Percentiles rank a stretch among this genome's conserved stretches.
Evolutionary conservation across 768 basidiomycete genomes (phyloP).

Genomic region (Cubamyces lactineus): DNA sequence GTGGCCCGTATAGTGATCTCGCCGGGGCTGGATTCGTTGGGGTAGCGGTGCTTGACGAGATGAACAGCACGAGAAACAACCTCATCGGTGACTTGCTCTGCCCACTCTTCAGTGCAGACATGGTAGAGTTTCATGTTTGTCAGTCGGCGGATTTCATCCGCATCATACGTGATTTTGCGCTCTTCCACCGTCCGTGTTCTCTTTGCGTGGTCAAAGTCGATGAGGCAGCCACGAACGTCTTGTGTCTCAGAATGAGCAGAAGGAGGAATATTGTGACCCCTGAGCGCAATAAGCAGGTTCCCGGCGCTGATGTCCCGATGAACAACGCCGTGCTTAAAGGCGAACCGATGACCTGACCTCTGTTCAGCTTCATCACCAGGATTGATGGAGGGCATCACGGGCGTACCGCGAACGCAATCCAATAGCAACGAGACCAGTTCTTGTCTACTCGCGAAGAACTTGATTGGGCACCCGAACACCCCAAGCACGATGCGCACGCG

Average conservation of each 20-base stretch:
- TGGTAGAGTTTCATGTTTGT: too few species aligned
- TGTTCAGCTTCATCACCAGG: not conserved
- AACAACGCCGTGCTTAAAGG: not conserved
- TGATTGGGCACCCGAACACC: not conserved
- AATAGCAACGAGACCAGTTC: not conserved
- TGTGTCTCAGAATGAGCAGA: too few species aligned
- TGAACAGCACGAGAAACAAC: too few species aligned
- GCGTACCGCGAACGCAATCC: not conserved
- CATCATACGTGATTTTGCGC: too few species aligned
- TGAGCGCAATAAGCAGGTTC: too few species aligned
- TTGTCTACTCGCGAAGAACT: not conserved
- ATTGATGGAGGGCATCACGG: not conserved
- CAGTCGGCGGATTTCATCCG: too few species aligned
- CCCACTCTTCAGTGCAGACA: too few species aligned
- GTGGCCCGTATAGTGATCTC: not conserved
- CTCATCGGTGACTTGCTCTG: too few species aligned
- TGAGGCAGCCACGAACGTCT: too few species aligned
- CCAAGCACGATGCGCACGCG: not conserved
- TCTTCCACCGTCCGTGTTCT: too few species aligned
- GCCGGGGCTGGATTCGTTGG: not conserved
- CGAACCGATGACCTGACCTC: not conserved
- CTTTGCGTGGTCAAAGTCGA: too few species aligned
- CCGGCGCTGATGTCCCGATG: not conserved
- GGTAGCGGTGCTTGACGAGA: not conserved
- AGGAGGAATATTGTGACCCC: too few species aligned